phyloP scores from a whole-genome alignment of 2,329 filamentous ascomycete genomes.

The Fusarium dimerum region DNA sequence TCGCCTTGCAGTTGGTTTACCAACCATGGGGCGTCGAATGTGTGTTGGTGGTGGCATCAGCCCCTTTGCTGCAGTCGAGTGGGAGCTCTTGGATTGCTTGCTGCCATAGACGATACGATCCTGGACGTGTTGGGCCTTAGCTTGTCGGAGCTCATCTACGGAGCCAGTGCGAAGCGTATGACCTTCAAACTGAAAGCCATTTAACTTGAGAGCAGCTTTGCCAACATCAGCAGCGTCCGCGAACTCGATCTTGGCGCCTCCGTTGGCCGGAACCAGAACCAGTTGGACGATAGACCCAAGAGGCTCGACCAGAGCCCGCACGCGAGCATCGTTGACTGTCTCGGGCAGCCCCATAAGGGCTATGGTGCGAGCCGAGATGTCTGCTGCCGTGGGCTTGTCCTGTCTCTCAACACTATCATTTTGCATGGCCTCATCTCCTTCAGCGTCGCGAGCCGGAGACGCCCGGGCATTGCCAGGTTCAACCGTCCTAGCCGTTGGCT shows the following conservation, averaged over 20 bases:
- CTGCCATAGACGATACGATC: conserved; percentile 33
- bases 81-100: conserved; percentile 27
- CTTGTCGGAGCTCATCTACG: conserved; percentile 54
- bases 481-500: conserved; percentile 51
- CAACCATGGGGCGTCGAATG: conserved; percentile 45
- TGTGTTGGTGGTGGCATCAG: conserved; percentile 48
- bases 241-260: conserved; percentile 86
- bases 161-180: conserved; percentile 56
- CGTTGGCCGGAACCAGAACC: conserved; percentile 76
- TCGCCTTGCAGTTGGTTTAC: conserved; percentile 41
- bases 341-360: conserved; percentile 86
- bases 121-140: conserved; percentile 44
- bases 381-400: conserved; percentile 43
- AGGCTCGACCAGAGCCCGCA: conserved; percentile 71
- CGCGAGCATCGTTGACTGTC: conserved; percentile 85
- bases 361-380: conserved; percentile 69
- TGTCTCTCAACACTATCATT: conserved; percentile 25
- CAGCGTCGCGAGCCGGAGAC: conserved; percentile 38
- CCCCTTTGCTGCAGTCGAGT: conserved; percentile 17
- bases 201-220: conserved; percentile 63
- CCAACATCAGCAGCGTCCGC: conserved; percentile 69
- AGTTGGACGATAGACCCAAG: conserved; percentile 74
- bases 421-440: conserved; percentile 43
- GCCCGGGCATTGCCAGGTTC: conserved; percentile 34
- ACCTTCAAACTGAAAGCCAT: conserved; percentile 56